These are phyloP conservation scores for Verticillium tricorpus DNA, from an alignment of 2,329 filamentous ascomycete genomes.

Conservation along the genomic window DNA sequence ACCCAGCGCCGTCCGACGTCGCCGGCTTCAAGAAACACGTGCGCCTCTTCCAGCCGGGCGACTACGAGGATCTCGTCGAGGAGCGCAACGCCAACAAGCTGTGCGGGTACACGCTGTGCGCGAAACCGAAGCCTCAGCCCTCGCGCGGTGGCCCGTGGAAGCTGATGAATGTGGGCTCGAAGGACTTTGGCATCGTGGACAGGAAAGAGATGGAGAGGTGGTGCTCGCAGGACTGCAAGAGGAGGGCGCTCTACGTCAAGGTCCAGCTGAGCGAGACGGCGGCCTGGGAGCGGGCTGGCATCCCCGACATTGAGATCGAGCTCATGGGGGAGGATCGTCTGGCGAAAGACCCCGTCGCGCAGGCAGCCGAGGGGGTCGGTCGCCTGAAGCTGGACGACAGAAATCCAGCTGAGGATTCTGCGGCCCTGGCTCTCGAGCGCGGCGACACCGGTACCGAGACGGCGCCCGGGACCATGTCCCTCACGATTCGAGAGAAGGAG, in stretches of 20 bases:
- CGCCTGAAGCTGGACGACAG: slow-evolving; percentile 25
- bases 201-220: slow-evolving; percentile 75
- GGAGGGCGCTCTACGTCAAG: slow-evolving; percentile 77
- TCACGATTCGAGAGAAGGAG: slow-evolving; percentile 49
- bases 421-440: slow-evolving; percentile 47
- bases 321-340: slow-evolving; percentile 64
- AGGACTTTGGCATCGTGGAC: slow-evolving; percentile 63
- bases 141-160: slow-evolving; percentile 61
- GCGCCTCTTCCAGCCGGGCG: slow-evolving; percentile 72
- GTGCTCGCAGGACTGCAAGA: slow-evolving; percentile 78
- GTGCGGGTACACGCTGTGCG: slow-evolving; percentile 83
- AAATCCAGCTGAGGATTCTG: slow-evolving; percentile 31
- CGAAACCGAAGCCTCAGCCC: slow-evolving; percentile 54
- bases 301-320: slow-evolving; percentile 52
- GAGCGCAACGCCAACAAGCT: slow-evolving; percentile 80
- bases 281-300: slow-evolving; percentile 72
- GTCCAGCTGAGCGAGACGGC: slow-evolving; percentile 84
- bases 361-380: neutral
- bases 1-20: slow-evolving; percentile 54
- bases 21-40: slow-evolving; percentile 62
- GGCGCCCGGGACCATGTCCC: slow-evolving; percentile 31
- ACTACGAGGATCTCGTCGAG: slow-evolving; percentile 84
- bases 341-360: slow-evolving; percentile 16
- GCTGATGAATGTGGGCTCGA: slow-evolving; percentile 49
- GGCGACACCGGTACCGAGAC: slow-evolving; percentile 22